Evolutionary conservation across 1,139 yeast species (phyloP).

Genomic region (Petasospora rhodanensis): DNA sequence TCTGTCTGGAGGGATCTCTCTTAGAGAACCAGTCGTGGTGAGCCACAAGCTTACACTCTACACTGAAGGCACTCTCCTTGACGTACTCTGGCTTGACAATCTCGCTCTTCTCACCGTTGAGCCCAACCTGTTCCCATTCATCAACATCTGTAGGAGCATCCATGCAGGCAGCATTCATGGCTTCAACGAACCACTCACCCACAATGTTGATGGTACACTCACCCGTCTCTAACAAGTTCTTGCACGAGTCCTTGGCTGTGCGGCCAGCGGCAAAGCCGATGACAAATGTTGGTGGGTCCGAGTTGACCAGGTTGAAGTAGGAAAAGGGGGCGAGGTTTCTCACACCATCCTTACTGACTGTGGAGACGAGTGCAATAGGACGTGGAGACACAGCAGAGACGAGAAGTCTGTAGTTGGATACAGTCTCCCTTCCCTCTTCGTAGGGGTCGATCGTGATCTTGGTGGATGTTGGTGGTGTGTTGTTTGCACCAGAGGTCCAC

Average conservation of each 20-base stretch:
- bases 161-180: slow-evolving; percentile 49
- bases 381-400: slow-evolving; percentile 52
- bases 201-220: slow-evolving; percentile 58
- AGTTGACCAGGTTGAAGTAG: slow-evolving; percentile 43
- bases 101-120: slow-evolving; percentile 43
- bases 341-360: slow-evolving; percentile 39
- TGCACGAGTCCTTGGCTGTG: slow-evolving; percentile 45
- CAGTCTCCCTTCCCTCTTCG: slow-evolving; percentile 16
- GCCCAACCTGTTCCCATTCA: slow-evolving; percentile 54
- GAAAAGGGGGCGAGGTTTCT: slow-evolving; percentile 58
- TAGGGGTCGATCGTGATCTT: slow-evolving; percentile 10
- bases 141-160: slow-evolving; percentile 46
- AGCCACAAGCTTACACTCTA: slow-evolving; percentile 48
- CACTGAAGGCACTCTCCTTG: slow-evolving; percentile 56
- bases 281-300: slow-evolving; percentile 57
- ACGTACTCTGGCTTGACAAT: slow-evolving; percentile 53
- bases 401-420: slow-evolving; percentile 45
- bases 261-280: slow-evolving; percentile 37
- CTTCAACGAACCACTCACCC: slow-evolving; percentile 62
- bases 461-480: neutral
- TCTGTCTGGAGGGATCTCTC: slow-evolving; percentile 30
- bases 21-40: slow-evolving; percentile 45
- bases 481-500: slow-evolving; percentile 8
- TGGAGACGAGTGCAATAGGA: slow-evolving; percentile 55
- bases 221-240: slow-evolving; percentile 44